Base-by-base conservation (phyloP, 176 grass and related monocot genomes). In the Eragrostis curvula region DNA sequence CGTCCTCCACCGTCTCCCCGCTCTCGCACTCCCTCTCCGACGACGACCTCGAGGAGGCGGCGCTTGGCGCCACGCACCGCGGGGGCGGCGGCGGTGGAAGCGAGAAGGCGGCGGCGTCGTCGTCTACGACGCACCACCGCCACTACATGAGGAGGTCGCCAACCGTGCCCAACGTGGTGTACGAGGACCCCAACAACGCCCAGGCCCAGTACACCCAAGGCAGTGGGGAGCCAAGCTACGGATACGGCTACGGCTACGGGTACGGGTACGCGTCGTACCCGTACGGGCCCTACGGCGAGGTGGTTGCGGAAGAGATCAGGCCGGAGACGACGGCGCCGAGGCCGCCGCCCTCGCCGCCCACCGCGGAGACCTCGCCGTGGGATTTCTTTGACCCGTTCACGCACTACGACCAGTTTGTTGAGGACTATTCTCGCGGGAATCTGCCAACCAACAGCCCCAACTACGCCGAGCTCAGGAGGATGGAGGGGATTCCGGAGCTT, bases 401-500 rank as follows among this genome's bases (percentile, higher is more conserved):
- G 20, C 40, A 79, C 21, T 94, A 91, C 42, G 93, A 96, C 15
- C 76, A 80, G 57, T 90, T 92, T 73, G 25, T 85, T 21, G 84
- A 70, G 0, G 71, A 83, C 51, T 88, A 96, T 68, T 8, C 66
- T 14, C 16, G 15, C 21, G 51, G 57, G 82, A 82, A 68, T 63
- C 20, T 81, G 81, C 90, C 70, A 80, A 73, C 72, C 13, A 45
- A 68, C 28, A 92, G 87, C 83, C 83, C 97, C 51, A 89, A 89
- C 52, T 90, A 87, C 44, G 74, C 66, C 66, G 91, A 89, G 23
- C 50, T 99, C 40, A 81, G 91, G 81, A 81, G 80, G 89, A 76
- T 79, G 86, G 97, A 99, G 85, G 96, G 97, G 12, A 94, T 99
- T 39, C 97, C 97, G 45, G 93, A 99, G 21, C 91, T 99, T 14